Base-by-base conservation (phyloP, 2,329 filamentous ascomycete genomes). In the Polychaeton citri region DNA sequence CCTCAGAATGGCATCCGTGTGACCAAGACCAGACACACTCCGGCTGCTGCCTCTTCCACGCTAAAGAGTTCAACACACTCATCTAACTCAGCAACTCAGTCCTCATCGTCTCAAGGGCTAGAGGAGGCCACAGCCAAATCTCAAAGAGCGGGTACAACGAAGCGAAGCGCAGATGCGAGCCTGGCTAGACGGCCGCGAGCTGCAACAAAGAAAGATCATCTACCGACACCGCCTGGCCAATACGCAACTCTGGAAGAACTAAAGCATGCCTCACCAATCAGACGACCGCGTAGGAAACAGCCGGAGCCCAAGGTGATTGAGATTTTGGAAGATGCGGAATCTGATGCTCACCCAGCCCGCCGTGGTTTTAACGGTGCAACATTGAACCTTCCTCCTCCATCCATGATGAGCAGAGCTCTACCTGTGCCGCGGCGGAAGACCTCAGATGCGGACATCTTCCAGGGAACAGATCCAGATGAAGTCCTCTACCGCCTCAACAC, bases 401-500 rank as follows among this genome's bases (percentile, higher is more conserved):
- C 51, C 5, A 40, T 43, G 9, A 55, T 53, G 52, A 34, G 37
- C 9, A 40, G 41, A 21, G 44, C 44, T 9, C 40, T 57, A 2
- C 53, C 54, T 7, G 38, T 47, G 1, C 51, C 50, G 9, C 12
- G 5, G 7, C 40, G 30, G 35, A 48, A 40, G 40, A 36, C 16
- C 32, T 47, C 33, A 32, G 39, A 49, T 33, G 34, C 43, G 16
- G 44, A 52, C 6, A 34, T 41, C 6, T 42, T 60, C 18, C 50
- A 61, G 13, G 52, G 51, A 19, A 63, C 61, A 2, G 62, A 68
- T 41, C 66, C 65, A 3, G 47, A 54, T 5, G 52, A 59, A n/a
- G 64, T 69, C 2, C 47, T 68, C 19, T 52, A 54, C 15, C 60
- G 60, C n/a, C 52, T 68, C 13, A 54, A 57, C 30, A 57, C 51